phyloP scores from a whole-genome alignment of 495 filamentous ascomycete species.

The Podospora appendiculata region DNA sequence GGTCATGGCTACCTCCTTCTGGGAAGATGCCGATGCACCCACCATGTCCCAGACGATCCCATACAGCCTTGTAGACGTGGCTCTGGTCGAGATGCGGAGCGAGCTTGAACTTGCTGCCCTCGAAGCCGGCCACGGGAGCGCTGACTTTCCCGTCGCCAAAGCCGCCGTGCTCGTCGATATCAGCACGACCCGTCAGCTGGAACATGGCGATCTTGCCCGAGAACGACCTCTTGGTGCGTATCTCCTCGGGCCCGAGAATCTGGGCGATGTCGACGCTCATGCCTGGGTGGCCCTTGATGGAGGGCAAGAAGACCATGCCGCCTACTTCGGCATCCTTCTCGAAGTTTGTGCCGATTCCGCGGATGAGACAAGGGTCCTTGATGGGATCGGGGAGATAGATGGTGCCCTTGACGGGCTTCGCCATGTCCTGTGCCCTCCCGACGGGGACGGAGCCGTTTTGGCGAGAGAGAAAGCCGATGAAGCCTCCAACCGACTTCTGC shows the following conservation, averaged over 20 bases:
- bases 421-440: constrained; percentile 78
- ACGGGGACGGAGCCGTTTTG: constrained; percentile 82
- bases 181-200: constrained; percentile 73
- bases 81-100: constrained; percentile 94
- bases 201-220: constrained; percentile 57
- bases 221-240: constrained; percentile 81
- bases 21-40: constrained; percentile 97
- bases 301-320: constrained; percentile 80
- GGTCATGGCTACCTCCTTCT: constrained; percentile 95
- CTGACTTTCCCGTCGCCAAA: constrained; percentile 39
- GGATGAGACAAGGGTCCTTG: constrained; percentile 74
- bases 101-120: constrained; percentile 75
- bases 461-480: constrained; percentile 76
- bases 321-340: constrained; percentile 62
- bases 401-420: constrained; percentile 68
- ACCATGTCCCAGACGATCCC: constrained; percentile 66
- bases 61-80: constrained; percentile 88
- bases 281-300: constrained; percentile 63
- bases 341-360: constrained; percentile 84
- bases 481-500: constrained; percentile 84
- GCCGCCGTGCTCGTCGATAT: constrained; percentile 53
- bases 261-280: constrained; percentile 74
- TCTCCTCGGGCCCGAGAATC: constrained; percentile 71
- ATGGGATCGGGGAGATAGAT: constrained; percentile 90
- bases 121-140: constrained; percentile 51